Evolutionary conservation across 352 stramenopile species (phyloP).

Genomic region (Phytopythium boreale): DNA sequence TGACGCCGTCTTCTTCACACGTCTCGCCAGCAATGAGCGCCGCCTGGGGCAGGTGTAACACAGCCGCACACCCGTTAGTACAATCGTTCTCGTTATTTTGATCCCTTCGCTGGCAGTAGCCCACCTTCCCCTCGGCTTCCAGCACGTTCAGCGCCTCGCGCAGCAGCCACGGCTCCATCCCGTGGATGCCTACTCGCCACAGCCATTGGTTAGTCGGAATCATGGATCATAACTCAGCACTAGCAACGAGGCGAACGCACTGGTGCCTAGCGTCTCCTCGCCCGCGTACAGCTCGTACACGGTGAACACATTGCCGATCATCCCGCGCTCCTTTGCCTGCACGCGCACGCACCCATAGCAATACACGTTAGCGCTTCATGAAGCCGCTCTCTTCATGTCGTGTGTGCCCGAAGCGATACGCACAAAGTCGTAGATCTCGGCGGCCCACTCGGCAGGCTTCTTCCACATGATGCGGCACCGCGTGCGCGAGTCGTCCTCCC

Average conservation of each 20-base stretch:
- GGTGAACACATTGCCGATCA: conserved; percentile 83
- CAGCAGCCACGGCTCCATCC: conserved; percentile 82
- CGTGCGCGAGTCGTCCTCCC: conserved; percentile 80
- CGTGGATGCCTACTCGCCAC: conserved; percentile 53
- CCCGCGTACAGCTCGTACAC: conserved; percentile 85
- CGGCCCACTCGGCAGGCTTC: conserved; percentile 74
- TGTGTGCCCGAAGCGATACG: conserved; percentile 1
- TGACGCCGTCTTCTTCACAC: conserved; percentile 83
- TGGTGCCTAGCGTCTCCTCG: conserved; percentile 75
- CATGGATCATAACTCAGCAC: background rate
- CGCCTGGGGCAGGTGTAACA: conserved; percentile 34
- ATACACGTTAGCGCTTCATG: background rate
- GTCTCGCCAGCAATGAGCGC: conserved; percentile 79
- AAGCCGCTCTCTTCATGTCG: too few species aligned
- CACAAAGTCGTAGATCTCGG: conserved; percentile 86
- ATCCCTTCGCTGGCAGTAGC: background rate
- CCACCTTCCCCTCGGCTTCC: conserved; percentile 71
- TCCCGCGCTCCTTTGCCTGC: conserved; percentile 64
- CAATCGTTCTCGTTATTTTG: background rate
- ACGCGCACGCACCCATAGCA: background rate
- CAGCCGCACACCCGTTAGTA: background rate
- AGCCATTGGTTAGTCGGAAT: background rate
- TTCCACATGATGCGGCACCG: conserved; percentile 87
- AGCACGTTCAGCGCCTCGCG: conserved; percentile 74
- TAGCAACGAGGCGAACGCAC: conserved; percentile 25